Conservation (phyloP, 2,329 filamentous ascomycete genomes). For the Xylaria sp. region DNA sequence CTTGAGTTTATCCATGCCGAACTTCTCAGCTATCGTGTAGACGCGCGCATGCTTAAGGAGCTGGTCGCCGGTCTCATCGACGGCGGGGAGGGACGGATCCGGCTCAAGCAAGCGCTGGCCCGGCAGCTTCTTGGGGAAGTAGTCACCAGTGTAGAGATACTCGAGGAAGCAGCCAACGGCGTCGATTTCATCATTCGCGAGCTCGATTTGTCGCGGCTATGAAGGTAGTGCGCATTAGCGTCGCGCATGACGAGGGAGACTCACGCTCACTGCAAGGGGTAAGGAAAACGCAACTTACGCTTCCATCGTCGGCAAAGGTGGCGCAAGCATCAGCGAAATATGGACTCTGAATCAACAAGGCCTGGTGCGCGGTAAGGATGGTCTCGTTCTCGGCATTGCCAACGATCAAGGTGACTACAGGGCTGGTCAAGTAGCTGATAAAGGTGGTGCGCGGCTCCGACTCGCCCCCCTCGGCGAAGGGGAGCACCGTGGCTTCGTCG, state of each 20-base stretch:
- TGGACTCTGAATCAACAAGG: conserved; percentile 77
- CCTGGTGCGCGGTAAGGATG: conserved; percentile 82
- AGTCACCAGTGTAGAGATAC: conserved; percentile 86
- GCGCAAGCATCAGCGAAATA: conserved; percentile 75
- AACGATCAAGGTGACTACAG: conserved; percentile 75
- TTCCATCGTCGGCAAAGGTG: conserved; percentile 69
- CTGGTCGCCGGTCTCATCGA: conserved; percentile 83
- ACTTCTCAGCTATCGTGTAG: conserved; percentile 87
- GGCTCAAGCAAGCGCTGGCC: conserved; percentile 75
- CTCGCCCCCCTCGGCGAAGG: conserved; percentile 54
- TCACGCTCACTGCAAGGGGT: neutral
- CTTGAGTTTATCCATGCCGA: conserved; percentile 75
- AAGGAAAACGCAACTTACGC: conserved; percentile 59
- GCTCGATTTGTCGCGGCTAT: conserved; percentile 74
- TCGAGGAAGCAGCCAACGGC: conserved; percentile 84
- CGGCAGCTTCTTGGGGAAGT: conserved; percentile 78
- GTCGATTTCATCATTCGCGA: conserved; percentile 75
- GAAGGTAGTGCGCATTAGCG: conserved; percentile 19
- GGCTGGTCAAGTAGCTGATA: conserved; percentile 72
- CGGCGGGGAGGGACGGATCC: conserved; percentile 71
- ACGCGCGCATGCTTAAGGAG: conserved; percentile 89
- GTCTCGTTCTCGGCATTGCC: conserved; percentile 69
- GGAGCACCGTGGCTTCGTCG: conserved; percentile 49
- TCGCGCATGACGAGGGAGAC: neutral
- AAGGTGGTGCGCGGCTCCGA: conserved; percentile 58